Evolutionary conservation across 2,329 filamentous ascomycete genomes (phyloP), one percentile per base, ranked within the genome.

Genomic region (Colletotrichum chlorophyti): DNA sequence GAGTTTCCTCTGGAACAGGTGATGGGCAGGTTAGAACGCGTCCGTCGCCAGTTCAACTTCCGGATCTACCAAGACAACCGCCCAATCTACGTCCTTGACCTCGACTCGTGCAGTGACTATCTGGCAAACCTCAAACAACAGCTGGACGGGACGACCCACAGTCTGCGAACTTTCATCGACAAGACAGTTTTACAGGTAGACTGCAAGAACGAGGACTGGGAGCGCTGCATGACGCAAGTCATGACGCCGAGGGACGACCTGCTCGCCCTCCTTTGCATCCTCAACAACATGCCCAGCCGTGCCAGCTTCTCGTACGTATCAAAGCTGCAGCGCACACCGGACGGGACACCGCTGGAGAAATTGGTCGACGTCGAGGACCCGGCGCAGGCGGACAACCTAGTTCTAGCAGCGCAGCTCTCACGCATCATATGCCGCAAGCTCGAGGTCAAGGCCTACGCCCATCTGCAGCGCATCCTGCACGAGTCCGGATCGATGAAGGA

Each of bases 241-340:
- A 70, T 38, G 71, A 75, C 54, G 4, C 72, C 73, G 7, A 70
- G 72, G 67, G 72, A 68, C 41, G 71, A 77, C 46, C 66, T 70
- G 43, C 74, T 76, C 32, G 66, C 73, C 31, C 65, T 77, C 6
- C 72, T 78, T 14, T 76, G 74, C 8, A 70, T 69, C 51, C 74
- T 75, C 71, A 76, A 76, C 63, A 77, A 76, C 61, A 79, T 78
- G 76, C 75, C 76, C 7, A 77, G 75, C 51, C 74, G 75, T 17
- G 76, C 76, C 15, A 71, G 71, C 31, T 78, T 78, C 61, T 74
- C 71, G 38, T 73, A 76, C 46, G 69, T 77, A 21, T 65, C 69
- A 7, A 58, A 48, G 31, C 21, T 17, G 8, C 23, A 41, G 9
- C 43, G 19, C 12, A 10, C 34, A 8, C 17, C 48, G 15, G 9